Evolutionary conservation across 768 basidiomycete species (phyloP), one percentile per base, ranked within the genome.

Genomic region (Lactarius indigo): DNA sequence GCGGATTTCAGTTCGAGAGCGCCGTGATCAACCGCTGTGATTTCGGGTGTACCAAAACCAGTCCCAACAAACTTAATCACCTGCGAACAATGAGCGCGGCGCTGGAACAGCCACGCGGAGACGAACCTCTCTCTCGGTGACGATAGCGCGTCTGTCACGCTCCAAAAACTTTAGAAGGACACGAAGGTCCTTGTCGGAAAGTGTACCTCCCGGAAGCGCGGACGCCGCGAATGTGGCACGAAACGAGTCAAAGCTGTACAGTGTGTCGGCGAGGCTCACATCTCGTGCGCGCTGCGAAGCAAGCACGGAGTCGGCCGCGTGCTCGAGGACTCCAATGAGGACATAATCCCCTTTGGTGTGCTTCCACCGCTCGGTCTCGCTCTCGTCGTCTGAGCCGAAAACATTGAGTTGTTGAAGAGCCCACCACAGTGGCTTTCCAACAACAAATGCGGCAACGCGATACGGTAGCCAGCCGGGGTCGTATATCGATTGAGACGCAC

Each of bases 361-460:
- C 76, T 83, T 79, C 88, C 85, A 86, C 63, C 79, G 75, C 62
- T 82, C 79, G 8, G 73, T 72, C 44, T 82, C 80, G 44, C 78
- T 78, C 30, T 81, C 77, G 2, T 89, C 88, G 57, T 91, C 89
- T 3, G 77, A 73, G 23, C 84, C 85, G 8, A 90, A 84, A 4
- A 94, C 77, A 30, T 86, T 88, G n/a, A 88, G 79, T 69, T 91
- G 91, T 68, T 89, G 87, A 64, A 95, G 82, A 3, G 89, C 87
- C 93, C 93, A 95, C 90, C 89, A 92, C 2, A 95, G 78, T 3
- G 93, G 92, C 71, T 85, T 87, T 8, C 87, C 91, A 8, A 94
- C 81, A 9, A 94, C 78, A 64, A 83, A 89, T 12, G 89, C 81
- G 3, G 84, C 90, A 59, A 92, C 80, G 23, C 90, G 86, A 58